Conservation (phyloP, 495 filamentous ascomycete genomes). For the Chaetomium fimeti region DNA sequence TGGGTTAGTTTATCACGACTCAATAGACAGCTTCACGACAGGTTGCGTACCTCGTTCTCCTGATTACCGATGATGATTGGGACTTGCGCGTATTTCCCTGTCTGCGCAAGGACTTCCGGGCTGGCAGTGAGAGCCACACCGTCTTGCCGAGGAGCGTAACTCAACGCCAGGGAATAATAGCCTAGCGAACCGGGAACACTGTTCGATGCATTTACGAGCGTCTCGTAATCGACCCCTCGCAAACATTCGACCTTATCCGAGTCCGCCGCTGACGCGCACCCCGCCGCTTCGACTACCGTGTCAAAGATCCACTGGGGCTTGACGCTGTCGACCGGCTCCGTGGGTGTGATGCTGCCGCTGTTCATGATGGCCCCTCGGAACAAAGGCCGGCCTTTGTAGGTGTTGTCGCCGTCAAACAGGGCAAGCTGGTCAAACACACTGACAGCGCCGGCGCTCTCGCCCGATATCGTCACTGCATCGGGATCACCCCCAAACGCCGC, state of each 20-base stretch:
- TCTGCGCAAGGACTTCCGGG: conserved; percentile 51
- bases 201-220: conserved; percentile 63
- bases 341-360: conserved; percentile 62
- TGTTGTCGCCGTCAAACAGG: conserved; percentile 65
- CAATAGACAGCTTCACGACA: no score
- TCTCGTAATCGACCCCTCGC: conserved; percentile 55
- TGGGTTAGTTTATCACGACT: no score
- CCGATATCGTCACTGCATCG: conserved; percentile 68
- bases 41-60: conserved; percentile 46
- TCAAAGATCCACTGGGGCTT: conserved; percentile 66
- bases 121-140: conserved; percentile 55
- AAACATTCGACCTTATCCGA: conserved; percentile 54
- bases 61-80: conserved; percentile 60
- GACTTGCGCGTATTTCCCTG: conserved; percentile 55
- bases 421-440: conserved; percentile 71
- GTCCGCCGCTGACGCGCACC: conserved; percentile 55
- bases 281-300: conserved; percentile 56
- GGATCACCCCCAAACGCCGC: conserved; percentile 67
- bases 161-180: conserved; percentile 61
- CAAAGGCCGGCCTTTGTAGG: conserved; percentile 64
- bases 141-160: conserved; percentile 65
- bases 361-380: conserved; percentile 75
- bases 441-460: conserved; percentile 69
- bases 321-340: conserved; percentile 60
- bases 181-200: conserved; percentile 62